A percentile compares a stretch with the other conserved stretches of the same genome.
Evolutionary conservation across 1,139 yeast species (phyloP).

Genomic region (Kodamaea fungicola): DNA sequence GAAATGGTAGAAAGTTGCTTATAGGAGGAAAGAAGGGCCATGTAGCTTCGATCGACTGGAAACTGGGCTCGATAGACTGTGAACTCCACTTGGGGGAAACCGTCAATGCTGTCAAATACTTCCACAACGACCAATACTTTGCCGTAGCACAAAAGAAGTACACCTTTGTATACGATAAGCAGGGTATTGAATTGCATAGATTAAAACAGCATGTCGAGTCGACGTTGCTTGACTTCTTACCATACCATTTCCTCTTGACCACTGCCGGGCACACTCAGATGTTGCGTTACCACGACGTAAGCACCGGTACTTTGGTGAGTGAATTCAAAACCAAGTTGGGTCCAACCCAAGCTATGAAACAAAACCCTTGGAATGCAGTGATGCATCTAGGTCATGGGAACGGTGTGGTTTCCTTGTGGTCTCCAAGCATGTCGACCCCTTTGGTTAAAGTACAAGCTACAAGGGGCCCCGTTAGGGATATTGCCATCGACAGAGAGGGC

Average conservation of each 20-base stretch:
- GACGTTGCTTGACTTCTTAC: constrained; percentile 79
- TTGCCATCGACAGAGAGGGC: constrained; percentile 91
- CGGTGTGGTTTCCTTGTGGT: constrained; percentile 92
- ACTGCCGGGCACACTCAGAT: constrained; percentile 88
- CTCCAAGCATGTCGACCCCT: constrained; percentile 86
- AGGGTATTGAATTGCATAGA: constrained; percentile 89
- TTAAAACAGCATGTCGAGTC: constrained; percentile 87
- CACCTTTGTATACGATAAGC: constrained; percentile 85
- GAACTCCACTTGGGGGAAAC: constrained; percentile 88
- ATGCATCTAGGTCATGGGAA: constrained; percentile 91
- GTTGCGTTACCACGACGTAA: constrained; percentile 89
- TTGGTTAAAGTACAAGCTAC: constrained; percentile 77
- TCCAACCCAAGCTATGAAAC: constrained; percentile 83
- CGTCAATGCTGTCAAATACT: constrained; percentile 81
- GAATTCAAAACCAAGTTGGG: constrained; percentile 87
- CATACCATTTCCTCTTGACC: constrained; percentile 84
- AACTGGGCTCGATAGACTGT: constrained; percentile 74
- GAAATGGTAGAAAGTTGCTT: constrained; percentile 83
- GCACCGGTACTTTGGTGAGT: constrained; percentile 83
- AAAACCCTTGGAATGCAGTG: constrained; percentile 94
- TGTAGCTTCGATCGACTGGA: constrained; percentile 95
- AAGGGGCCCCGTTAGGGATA: constrained; percentile 82
- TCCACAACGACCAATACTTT: constrained; percentile 89
- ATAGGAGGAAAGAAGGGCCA: constrained; percentile 92
- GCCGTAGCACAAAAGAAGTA: constrained; percentile 97